These are phyloP conservation scores for Hanseniaspora gamundiae DNA, from an alignment of 1,139 yeast species.

Conservation along the genomic window DNA sequence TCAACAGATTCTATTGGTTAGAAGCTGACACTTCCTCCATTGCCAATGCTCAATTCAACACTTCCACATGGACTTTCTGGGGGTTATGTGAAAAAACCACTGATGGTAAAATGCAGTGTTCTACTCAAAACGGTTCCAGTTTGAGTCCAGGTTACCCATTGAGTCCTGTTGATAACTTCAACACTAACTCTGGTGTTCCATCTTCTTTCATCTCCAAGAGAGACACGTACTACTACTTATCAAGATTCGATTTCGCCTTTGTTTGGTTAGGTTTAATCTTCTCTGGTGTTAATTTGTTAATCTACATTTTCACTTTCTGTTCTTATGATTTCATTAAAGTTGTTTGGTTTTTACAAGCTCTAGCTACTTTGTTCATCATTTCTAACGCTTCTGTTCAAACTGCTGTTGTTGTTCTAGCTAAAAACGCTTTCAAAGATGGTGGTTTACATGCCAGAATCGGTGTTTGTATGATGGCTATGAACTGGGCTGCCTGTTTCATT, in stretches of 20 bases:
- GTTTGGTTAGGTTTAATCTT: slow-evolving; percentile 51
- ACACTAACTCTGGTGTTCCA: slow-evolving; percentile 40
- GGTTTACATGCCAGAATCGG: slow-evolving; percentile 37
- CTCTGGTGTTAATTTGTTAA: slow-evolving; percentile 34
- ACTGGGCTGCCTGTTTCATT: slow-evolving; percentile 50
- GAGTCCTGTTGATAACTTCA: slow-evolving; percentile 62
- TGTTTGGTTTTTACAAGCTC: slow-evolving; percentile 37
- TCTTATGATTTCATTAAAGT: slow-evolving; percentile 39
- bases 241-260: slow-evolving; percentile 61
- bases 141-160: slow-evolving; percentile 51
- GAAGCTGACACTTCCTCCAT: slow-evolving; percentile 53
- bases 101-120: slow-evolving; percentile 12
- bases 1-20: slow-evolving; percentile 58
- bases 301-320: slow-evolving; percentile 30
- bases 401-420: slow-evolving; percentile 55
- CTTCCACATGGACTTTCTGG: slow-evolving; percentile 74
- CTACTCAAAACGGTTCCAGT: slow-evolving; percentile 23
- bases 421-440: slow-evolving; percentile 36
- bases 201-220: slow-evolving; percentile 42
- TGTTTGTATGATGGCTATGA: slow-evolving; percentile 44
- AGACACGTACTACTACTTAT: slow-evolving; percentile 51
- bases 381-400: slow-evolving; percentile 57
- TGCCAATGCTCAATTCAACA: slow-evolving; percentile 35
- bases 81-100: slow-evolving; percentile 41
- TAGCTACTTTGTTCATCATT: slow-evolving; percentile 43